Evolutionary conservation across 2,329 filamentous ascomycete species (phyloP), one percentile per base, ranked within the genome.

Genomic region (Fulvia fulva): DNA sequence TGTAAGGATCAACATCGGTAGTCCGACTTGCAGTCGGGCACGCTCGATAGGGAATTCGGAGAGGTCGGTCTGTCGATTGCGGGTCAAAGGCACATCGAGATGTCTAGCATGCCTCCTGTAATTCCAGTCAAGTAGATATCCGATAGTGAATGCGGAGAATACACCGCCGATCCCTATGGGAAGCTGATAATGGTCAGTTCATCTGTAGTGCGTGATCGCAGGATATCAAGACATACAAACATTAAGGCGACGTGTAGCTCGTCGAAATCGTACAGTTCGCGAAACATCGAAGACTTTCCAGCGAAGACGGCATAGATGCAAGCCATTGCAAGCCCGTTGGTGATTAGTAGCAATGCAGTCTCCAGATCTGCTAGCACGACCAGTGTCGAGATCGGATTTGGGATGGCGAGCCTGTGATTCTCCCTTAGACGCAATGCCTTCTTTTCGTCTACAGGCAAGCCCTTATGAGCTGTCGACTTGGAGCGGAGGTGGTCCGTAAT

Each of bases 241-340:
- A 72, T 73, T 1, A 80, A 68, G 1, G 74, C 74, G 12, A 78
- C 69, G 14, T 76, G 71, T 9, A 78, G 66, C 22, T 76, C 71
- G 30, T 73, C 66, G 37, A 77, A 71, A 16, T 68, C 68, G 60
- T 79, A 79, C 1, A 72, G 62, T 0, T 68, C 61, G 14, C 68
- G 60, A 44, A 75, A 76, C 5, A 73, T 70, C 0, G 71, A 67
- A 0, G 76, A 72, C 2, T 76, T 73, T 1, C 71, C 73, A 3
- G 76, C 73, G 12, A 68, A 72, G 51, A 79, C 70, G 44, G 74
- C 72, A 55, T 78, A 79, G 63, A 76, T 78, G 16, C 72, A 73
- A 16, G 75, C 72, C 44, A 76, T 71, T 3, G 74, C 63, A 11
- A 78, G 58, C 1, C 74, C 75, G 26, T 71, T 75, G 16, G 68